Percentiles rank a stretch among this genome's conserved stretches.
phyloP scores from a whole-genome alignment of 2,329 filamentous ascomycete species.

The Penicillium concentricum region DNA sequence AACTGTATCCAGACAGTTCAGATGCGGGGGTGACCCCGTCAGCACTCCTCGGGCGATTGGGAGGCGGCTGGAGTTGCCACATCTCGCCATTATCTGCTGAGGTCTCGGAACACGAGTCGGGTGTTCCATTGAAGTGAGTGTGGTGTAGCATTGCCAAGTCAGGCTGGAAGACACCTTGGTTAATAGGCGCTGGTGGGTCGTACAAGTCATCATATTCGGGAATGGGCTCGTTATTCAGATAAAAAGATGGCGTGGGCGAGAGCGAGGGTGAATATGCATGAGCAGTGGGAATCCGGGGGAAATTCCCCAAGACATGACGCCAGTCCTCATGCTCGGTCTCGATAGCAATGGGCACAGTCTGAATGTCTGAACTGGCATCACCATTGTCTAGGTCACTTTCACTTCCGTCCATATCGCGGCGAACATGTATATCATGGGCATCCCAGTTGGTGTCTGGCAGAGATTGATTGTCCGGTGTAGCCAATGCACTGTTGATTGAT shows the following conservation, averaged over 20 bases:
- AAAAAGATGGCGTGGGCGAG: slow-evolving; percentile 3
- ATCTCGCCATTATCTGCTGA: slow-evolving; percentile 60
- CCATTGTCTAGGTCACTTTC: slow-evolving; percentile 26
- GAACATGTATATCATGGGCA: slow-evolving; percentile 34
- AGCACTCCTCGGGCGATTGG: slow-evolving; percentile 48
- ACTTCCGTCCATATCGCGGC: slow-evolving; percentile 32
- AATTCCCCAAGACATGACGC: slow-evolving; percentile 49
- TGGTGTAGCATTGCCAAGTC: slow-evolving; percentile 76
- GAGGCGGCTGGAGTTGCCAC: slow-evolving; percentile 57
- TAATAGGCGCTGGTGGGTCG: slow-evolving; percentile 31
- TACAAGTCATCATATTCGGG: slow-evolving; percentile 18
- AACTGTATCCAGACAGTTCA: slow-evolving; percentile 63
- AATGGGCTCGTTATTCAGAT: slow-evolving; percentile 17
- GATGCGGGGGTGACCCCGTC: slow-evolving; percentile 52
- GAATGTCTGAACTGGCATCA: slow-evolving; percentile 27
- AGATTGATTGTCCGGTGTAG: slow-evolving; percentile 70
- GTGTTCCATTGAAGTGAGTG: slow-evolving; percentile 57
- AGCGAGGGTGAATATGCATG: slow-evolving; percentile 21
- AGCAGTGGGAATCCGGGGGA: slow-evolving; percentile 40
- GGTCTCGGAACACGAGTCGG: slow-evolving; percentile 40
- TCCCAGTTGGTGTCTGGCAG: slow-evolving; percentile 64
- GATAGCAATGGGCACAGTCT: slow-evolving; percentile 38
- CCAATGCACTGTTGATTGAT: slow-evolving; percentile 76
- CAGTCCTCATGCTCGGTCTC: slow-evolving; percentile 56
- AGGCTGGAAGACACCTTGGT: slow-evolving; percentile 68